Evolutionary conservation across 495 filamentous ascomycete genomes (phyloP).

Genomic region (Xylaria intraflava): DNA sequence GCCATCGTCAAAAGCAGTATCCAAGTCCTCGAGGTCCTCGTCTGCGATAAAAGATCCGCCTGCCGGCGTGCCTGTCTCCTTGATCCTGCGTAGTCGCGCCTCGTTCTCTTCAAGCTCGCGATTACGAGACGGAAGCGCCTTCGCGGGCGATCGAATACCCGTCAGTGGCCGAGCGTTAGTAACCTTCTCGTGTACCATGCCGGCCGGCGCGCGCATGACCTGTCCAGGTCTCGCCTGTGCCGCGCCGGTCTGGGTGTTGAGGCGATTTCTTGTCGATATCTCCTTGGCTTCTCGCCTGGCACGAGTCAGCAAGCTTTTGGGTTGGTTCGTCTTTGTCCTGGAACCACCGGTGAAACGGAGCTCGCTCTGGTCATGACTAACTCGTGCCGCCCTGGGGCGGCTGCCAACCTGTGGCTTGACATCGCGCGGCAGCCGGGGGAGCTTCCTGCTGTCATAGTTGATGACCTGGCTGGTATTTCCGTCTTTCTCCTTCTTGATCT

Average conservation of each 20-base stretch:
- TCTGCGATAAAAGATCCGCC: constrained; percentile 16
- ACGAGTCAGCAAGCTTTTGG: constrained; percentile 20
- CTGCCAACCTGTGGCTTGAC: constrained; percentile 6
- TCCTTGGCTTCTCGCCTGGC: constrained; percentile 25
- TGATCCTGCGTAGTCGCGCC: constrained; percentile 13
- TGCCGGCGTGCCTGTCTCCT: constrained; percentile 3
- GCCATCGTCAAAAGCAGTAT: constrained; percentile 6
- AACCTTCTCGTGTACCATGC: constrained; percentile 31
- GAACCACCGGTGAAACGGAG: constrained; percentile 21
- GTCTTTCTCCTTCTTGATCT: constrained; percentile 23
- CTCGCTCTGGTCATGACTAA: constrained; percentile 1
- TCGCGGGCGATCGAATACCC: constrained; percentile 10
- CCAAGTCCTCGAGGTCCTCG: constrained; percentile 12
- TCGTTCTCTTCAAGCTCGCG: constrained; percentile 18
- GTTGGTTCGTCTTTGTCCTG: constrained; percentile 22
- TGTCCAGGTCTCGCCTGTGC: constrained; percentile 20
- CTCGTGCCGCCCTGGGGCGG: neutral
- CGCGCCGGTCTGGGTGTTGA: constrained; percentile 19
- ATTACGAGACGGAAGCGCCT: neutral
- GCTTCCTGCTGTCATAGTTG: constrained; percentile 17
- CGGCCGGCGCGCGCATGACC: constrained; percentile 30
- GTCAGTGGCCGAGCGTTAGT: constrained; percentile 21
- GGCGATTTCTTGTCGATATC: constrained; percentile 18
- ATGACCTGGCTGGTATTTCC: constrained; percentile 25
- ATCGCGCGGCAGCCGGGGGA: constrained; percentile 15